A percentile compares a stretch with the other conserved stretches of the same genome.
Evolutionary conservation across 345 rosid species (phyloP).

Genomic region (Pistacia vera): DNA sequence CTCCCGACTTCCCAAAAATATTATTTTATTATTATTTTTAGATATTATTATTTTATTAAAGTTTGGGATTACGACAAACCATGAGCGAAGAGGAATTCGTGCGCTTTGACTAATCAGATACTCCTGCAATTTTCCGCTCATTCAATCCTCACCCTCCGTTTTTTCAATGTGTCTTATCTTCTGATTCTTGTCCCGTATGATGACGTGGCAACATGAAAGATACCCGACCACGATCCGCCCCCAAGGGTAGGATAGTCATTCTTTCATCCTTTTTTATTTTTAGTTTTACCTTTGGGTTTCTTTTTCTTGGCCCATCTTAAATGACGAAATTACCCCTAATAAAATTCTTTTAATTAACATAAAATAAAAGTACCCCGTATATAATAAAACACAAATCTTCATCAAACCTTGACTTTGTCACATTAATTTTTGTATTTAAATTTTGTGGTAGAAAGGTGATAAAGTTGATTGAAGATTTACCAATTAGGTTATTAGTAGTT

Average conservation of each 20-base stretch:
- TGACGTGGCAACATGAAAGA: slow-evolving; percentile 33
- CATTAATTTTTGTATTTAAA: background rate
- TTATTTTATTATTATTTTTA: background rate
- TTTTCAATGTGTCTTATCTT: background rate
- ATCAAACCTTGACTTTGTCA: background rate
- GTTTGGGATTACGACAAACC: slow-evolving; percentile 22
- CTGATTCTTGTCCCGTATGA: slow-evolving; percentile 8
- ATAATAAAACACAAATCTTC: too few relatives aligned
- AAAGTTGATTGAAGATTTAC: background rate
- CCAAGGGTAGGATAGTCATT: slow-evolving; percentile 3
- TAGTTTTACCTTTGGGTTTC: slow-evolving; percentile 19
- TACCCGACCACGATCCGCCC: slow-evolving; percentile 19
- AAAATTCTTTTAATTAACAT: too few relatives aligned
- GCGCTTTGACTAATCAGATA: slow-evolving; percentile 37
- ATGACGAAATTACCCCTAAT: slow-evolving; percentile 14
- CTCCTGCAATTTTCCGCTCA: background rate
- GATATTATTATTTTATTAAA: background rate
- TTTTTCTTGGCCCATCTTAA: background rate
- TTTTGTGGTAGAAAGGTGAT: background rate
- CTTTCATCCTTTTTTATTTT: too few relatives aligned
- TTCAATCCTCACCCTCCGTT: slow-evolving; percentile 30
- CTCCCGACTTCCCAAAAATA: background rate
- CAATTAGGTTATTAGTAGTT: background rate
- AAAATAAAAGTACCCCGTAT: too few relatives aligned
- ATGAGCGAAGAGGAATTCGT: slow-evolving; percentile 21